Conservation (phyloP, 2,329 filamentous ascomycete genomes). For the Paecilomyces niveus region DNA sequence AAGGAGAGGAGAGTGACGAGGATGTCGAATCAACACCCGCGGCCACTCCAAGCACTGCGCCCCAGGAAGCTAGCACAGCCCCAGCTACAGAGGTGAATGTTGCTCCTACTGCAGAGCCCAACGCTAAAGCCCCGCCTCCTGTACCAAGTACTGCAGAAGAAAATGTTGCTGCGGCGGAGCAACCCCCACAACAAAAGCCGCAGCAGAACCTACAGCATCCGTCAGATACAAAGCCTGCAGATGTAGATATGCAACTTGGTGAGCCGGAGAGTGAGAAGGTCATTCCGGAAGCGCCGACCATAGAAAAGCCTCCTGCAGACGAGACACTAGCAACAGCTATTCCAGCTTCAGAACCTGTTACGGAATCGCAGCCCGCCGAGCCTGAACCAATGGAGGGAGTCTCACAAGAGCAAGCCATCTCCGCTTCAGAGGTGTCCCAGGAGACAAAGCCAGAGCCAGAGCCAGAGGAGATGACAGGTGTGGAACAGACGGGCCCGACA, state of each 20-base stretch:
- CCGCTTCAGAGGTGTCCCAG: slow-evolving; percentile 5
- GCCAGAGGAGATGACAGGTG: not conserved
- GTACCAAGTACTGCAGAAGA: slow-evolving; percentile 1
- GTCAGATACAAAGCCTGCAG: not conserved
- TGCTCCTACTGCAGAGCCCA: slow-evolving; percentile 12
- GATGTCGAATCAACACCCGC: slow-evolving; percentile 41
- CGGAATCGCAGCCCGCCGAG: slow-evolving; percentile 1
- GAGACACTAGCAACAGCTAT: slow-evolving; percentile 1
- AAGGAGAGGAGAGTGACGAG: slow-evolving; percentile 39
- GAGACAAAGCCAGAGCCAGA: slow-evolving; percentile 4
- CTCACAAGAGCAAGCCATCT: not conserved
- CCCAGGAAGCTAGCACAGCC: slow-evolving; percentile 21
- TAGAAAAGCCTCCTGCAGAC: slow-evolving; percentile 3
- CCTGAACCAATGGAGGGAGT: not conserved
- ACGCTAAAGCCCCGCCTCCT: slow-evolving; percentile 5
- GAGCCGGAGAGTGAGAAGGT: not conserved
- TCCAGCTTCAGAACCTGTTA: not conserved
- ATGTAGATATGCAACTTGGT: not conserved
- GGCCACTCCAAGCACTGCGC: slow-evolving; percentile 34
- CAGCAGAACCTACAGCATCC: not conserved
- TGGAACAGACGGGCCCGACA: not conserved
- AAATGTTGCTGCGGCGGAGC: not conserved
- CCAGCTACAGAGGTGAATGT: slow-evolving; percentile 14
- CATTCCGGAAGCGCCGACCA: not conserved
- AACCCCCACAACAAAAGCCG: not conserved